These are phyloP conservation scores for Dendrothele bispora DNA, from an alignment of 768 basidiomycete species.

Conservation along the genomic window DNA sequence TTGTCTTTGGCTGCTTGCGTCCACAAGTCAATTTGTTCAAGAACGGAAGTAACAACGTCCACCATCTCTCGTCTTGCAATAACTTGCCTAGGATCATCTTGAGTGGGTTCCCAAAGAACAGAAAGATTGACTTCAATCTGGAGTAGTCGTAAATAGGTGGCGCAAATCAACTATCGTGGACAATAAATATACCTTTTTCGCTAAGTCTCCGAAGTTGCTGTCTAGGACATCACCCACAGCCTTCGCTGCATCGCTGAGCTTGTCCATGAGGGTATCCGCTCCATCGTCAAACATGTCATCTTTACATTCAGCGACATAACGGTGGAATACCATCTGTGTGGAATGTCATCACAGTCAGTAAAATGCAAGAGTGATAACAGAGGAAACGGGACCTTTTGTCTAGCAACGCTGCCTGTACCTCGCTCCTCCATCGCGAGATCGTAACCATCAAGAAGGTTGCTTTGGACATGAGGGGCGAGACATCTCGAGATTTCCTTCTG, in stretches of 20 bases:
- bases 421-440: slow-evolving; percentile 52
- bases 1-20: slow-evolving; percentile 35
- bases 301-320: slow-evolving; percentile 42
- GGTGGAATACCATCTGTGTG: slow-evolving; percentile 46
- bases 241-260: slow-evolving; percentile 45
- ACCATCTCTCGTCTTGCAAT: slow-evolving; percentile 39
- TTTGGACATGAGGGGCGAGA: slow-evolving; percentile 56
- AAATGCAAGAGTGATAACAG: too few species aligned
- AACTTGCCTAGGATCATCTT: slow-evolving; percentile 48
- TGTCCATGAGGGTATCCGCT: slow-evolving; percentile 48
- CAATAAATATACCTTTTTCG: slow-evolving; percentile 48
- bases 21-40: slow-evolving; percentile 47
- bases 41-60: slow-evolving; percentile 34
- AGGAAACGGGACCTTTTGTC: slow-evolving; percentile 50
- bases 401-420: slow-evolving; percentile 55
- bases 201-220: slow-evolving; percentile 45
- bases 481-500: slow-evolving; percentile 63
- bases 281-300: slow-evolving; percentile 53
- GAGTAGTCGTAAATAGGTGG: neutral
- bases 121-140: slow-evolving; percentile 56
- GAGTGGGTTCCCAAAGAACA: slow-evolving; percentile 57
- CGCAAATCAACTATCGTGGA: slow-evolving; percentile 1
- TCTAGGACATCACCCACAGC: slow-evolving; percentile 51
- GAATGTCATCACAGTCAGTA: neutral
- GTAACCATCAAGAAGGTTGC: slow-evolving; percentile 51